Base-by-base conservation (phyloP, 129 eudicot genomes). In the Chrysanthemum makinoi region DNA sequence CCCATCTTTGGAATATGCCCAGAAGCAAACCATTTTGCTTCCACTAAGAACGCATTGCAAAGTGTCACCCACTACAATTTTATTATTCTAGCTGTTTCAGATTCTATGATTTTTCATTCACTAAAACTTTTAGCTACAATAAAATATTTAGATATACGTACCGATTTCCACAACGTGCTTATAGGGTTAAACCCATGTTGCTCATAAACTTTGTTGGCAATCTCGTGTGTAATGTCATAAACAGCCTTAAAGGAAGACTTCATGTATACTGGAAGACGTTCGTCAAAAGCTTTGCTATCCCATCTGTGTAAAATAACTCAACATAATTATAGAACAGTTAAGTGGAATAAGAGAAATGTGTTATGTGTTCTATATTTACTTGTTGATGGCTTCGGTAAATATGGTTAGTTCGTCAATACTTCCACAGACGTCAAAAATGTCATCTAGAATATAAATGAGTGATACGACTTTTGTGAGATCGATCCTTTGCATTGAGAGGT, bases 351-450 rank as follows among this genome's bases (percentile, higher is more conserved):
- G 58, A 56, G 43, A 18, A 1, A 57, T 43, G 16, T 35, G 26
- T 19, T 18, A 10, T 17, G 3, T 15, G 6, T 30, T 50, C 8
- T 6, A 14, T 2, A 13, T 60, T 6, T 81, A 86, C 88, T 78
- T 83, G 18, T 83, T 73, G 3, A 81, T 61, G 18, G 86, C 89
- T 49, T 81, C 62, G 4, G 88, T 83, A 66, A 89, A 80, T 78
- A 84, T 53, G 16, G 63, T 58, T 33, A 33, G 80, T 39, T 89
- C 80, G 13, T 80, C 61, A 0, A 61, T 22, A 1, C 80, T 83
- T 16, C 86, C 89, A 26, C 82, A 89, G 11, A 89, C 54, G 73
- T 89, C 92, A 50, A 84, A 89, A n/a, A 89, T 73, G 54, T 84
- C 92, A 70, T 89, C 92, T 2, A 89, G 62, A 12, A 86, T 26